Base-by-base conservation (phyloP, 345 rosid genomes). In the Salix koriyanagi region DNA sequence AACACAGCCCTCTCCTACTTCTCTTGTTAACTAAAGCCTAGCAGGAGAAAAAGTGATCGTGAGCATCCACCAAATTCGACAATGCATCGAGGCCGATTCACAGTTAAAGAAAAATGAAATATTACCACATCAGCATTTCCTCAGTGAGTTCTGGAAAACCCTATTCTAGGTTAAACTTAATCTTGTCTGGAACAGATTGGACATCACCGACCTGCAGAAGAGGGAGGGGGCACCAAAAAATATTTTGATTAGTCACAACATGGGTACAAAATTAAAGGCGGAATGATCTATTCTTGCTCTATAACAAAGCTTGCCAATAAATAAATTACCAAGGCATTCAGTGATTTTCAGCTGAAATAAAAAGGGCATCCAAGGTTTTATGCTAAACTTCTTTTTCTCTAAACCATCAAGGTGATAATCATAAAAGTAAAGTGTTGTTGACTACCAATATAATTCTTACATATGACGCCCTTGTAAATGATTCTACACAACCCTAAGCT, bases 101-200 rank as follows among this genome's bases (percentile, higher is more conserved):
- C 60, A 2, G 10, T 54, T 18, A 12, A 54, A 54, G 23, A 54
- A 54, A 54, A 54, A 54, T 21, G 25, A 54, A 28, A 28, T 26
- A 39, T 62, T 66, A 42, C 50, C 72, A 34, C 50, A 34, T 18
- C 39, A 65, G 30, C n/a, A 23, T 14, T 14, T 7, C 6, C 61
- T 50, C 28, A 4, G 11, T 16, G 26, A 21, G 10, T 5, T 12
- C 7, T 14, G 21, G 18, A 39, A 42, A 3, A 16, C 75, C 75
- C 71, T 88, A 90, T 41, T 89, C 93, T 81, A 88, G 87, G 72
- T 84, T 84, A 75, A 94, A 94, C 87, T 88, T 90, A 46, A 92
- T 90, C 93, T 87, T 94, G 89, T 92, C 92, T 0, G 96, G 91
- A 16, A 86, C 77, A 61, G 89, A 84, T 69, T 81, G 84, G 12